Evolutionary conservation across 2,329 filamentous ascomycete genomes (phyloP), one percentile per base, ranked within the genome.

Genomic region (Ophiostoma himal-ulmi): DNA sequence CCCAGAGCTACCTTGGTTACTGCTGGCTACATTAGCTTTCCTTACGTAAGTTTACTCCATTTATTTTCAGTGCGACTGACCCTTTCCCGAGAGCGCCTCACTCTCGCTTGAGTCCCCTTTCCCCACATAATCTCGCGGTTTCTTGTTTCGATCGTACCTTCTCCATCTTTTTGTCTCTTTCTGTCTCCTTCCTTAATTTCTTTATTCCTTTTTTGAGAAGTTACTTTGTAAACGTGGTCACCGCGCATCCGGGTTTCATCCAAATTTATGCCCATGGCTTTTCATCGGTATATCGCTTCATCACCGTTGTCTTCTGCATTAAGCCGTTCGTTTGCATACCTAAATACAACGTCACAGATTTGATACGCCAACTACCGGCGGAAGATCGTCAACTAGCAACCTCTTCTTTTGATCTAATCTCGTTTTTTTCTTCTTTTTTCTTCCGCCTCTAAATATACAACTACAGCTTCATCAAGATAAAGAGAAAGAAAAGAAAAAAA

Each of bases 101-200:
- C 48, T 54, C 44, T 48, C 20, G 14, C 20, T 48, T 48, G 20
- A 48, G 44, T 62, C 34, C 7, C 14, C 34, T 37, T 36, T 64
- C 60, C 60, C 57, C 57, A 62, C 57, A 62, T 34, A 36, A 34
- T 20, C 57, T 57, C 30, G 17, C 57, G 26, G 26, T 62, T 62
- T 36, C 57, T 62, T 34, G 57, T 36, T 62, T 36, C 57, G 57
- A 62, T 62, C 57, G 57, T 30, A 62, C 30, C 30, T 34, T 62
- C 57, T 62, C 57, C 57, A 62, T 62, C 37, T 54, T 48, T 67
- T 48, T 62, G 22, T 62, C 39, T 57, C 20, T 67, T 44, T 36
- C 14, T 57, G 10, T 68, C 44, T 48, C 44, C 44, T 48, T n/a
- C 44, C 52, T 26, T 22, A 57, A 57, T 57, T 26, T 57, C 52